Percentiles rank a stretch among this genome's conserved stretches.
Conservation (phyloP, 331 rosid species). For the Erythrophleum ivorense region DNA sequence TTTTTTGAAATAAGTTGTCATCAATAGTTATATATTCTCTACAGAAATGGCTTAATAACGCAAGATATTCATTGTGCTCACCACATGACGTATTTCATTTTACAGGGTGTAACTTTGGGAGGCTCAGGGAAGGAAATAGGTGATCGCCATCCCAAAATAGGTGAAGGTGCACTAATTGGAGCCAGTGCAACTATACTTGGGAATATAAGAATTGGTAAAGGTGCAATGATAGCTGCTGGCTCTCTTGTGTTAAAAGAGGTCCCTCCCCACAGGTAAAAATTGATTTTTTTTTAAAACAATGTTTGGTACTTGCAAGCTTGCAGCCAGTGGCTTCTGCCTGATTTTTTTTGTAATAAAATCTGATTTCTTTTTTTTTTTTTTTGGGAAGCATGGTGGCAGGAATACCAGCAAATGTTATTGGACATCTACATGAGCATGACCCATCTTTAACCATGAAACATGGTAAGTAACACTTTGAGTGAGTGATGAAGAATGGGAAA, state of each 20-base stretch:
- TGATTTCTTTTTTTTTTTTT: constrained; percentile 26
- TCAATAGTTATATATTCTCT: constrained; percentile 20
- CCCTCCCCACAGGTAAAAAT: constrained; percentile 76
- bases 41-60: background rate
- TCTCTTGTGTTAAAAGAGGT: constrained; percentile 84
- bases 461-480: constrained; percentile 60
- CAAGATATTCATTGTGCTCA: constrained; percentile 28
- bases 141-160: constrained; percentile 93
- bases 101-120: constrained; percentile 90
- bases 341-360: constrained; percentile 27
- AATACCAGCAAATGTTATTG: constrained; percentile 80
- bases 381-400: constrained; percentile 85
- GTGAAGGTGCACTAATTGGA: constrained; percentile 90
- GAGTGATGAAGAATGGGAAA: background rate
- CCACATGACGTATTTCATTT: constrained; percentile 39
- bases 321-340: constrained; percentile 13
- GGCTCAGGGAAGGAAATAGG: constrained; percentile 89
- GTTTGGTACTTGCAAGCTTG: constrained; percentile 16
- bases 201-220: constrained; percentile 80
- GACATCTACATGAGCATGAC: constrained; percentile 65
- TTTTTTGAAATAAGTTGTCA: constrained; percentile 9
- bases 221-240: constrained; percentile 89
- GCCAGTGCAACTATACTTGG: constrained; percentile 90
- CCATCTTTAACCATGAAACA: constrained; percentile 97
- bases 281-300: constrained; percentile 22